Base-by-base conservation (phyloP, 2,329 filamentous ascomycete genomes). In the Fusarium pininemorale region DNA sequence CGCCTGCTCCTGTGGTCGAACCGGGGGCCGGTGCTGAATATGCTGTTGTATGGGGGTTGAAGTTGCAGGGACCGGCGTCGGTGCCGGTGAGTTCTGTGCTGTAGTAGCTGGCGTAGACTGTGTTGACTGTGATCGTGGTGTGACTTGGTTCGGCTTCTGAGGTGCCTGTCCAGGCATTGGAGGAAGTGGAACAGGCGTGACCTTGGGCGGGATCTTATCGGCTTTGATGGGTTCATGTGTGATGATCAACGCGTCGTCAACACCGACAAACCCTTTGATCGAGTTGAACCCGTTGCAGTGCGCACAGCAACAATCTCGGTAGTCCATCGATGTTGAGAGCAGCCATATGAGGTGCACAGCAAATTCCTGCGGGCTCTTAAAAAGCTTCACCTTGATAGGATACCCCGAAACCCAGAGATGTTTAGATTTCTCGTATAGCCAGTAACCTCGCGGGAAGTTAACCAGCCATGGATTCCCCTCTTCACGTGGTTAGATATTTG, bases 301-400 rank as follows among this genome's bases (percentile, higher is more conserved):
- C 18, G 85, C 82, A 70, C 87, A 89, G 58, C 85, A 87, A 77
- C 87, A 89, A 69, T 88, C 85, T 50, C 76, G 82, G 53, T 86
- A 85, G 74, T 87, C 84, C 67, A 79, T 81, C 20, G 87, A 88
- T 22, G 80, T 76, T 37, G 86, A 87, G 13, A 86, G 79, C 6
- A 89, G 83, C 87, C 87, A 89, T 55, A 89, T 81, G 30, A 87
- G 71, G 69, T 89, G 87, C 14, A 87, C 80, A 9, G 84, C 85
- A 66, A 89, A 88, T 70, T 89, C 87, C 64, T 87, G 86, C 1
- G 87, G 87, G 48, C 85, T 87, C 77, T 86, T 87, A 76, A 85
- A 89, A 10, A 86, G 80, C 76, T 86, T 87, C 39, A 81, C 76
- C 69, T 87, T 86, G 69, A 84, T 80, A 10, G 86, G 86, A 65